Conservation (phyloP, 2,329 filamentous ascomycete genomes). For the Aphanocladium album region DNA sequence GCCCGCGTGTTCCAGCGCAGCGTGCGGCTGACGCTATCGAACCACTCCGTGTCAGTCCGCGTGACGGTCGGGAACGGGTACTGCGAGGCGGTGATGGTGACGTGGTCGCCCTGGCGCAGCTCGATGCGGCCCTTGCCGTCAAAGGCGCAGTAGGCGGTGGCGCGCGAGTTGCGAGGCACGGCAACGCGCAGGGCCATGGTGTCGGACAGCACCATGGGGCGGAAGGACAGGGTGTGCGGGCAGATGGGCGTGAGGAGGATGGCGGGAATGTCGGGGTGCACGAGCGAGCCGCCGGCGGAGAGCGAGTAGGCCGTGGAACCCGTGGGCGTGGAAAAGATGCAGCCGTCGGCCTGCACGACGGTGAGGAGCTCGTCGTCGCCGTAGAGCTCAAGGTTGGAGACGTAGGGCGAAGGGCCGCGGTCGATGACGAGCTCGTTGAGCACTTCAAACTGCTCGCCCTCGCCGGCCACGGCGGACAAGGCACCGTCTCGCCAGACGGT, state of each 20-base stretch:
- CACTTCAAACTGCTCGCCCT: conserved; percentile 95
- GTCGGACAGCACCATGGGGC: conserved; percentile 96
- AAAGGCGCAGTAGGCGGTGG: conserved; percentile 94
- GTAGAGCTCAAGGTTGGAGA: conserved; percentile 93
- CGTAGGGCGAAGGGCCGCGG: conserved; percentile 91
- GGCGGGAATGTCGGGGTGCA: conserved; percentile 93
- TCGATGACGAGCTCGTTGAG: conserved; percentile 98
- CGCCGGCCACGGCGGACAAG: conserved; percentile 49
- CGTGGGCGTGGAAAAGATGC: conserved; percentile 95
- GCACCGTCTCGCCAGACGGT: conserved; percentile 78
- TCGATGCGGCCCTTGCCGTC: conserved; percentile 96
- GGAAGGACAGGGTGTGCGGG: conserved; percentile 92
- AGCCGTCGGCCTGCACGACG: conserved; percentile 92
- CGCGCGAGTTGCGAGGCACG: conserved; percentile 77
- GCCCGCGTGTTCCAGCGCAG: conserved; percentile 93
- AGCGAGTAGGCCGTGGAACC: conserved; percentile 94
- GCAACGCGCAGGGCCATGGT: conserved; percentile 87
- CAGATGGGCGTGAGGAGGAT: conserved; percentile 97
- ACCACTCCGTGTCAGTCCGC: conserved; percentile 87
- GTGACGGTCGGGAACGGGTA: conserved; percentile 97
- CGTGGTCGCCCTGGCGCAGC: conserved; percentile 86
- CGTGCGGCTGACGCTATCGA: conserved; percentile 88
- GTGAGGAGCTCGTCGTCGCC: conserved; percentile 93
- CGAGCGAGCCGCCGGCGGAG: conserved; percentile 88
- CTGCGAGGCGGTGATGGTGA: conserved; percentile 91